Evolutionary conservation across 2,329 filamentous ascomycete genomes (phyloP).

Genomic region (Trichothecium roseum): DNA sequence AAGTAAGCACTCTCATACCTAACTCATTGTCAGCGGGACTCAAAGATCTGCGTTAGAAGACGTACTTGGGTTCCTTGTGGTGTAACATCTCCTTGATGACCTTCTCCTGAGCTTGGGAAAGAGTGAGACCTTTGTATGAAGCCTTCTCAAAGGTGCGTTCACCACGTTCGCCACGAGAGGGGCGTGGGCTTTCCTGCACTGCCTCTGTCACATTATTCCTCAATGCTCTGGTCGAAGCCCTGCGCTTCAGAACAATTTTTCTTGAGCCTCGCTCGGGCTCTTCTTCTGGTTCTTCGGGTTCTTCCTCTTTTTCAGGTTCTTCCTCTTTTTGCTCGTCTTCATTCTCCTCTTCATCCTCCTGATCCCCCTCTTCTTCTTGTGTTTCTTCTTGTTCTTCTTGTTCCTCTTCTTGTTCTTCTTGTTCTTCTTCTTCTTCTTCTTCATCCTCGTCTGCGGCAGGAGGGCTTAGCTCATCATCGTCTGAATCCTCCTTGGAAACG

Average conservation of each 20-base stretch:
- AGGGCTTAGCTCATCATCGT: conserved; percentile 18
- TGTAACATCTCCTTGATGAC: conserved; percentile 67
- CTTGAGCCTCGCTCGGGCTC: conserved; percentile 15
- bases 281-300: conserved; percentile 16
- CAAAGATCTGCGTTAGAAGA: neutral
- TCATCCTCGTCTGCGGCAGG: conserved; percentile 22
- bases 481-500: conserved; percentile 16
- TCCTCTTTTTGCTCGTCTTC: conserved; percentile 16
- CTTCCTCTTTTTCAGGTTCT: conserved; percentile 15
- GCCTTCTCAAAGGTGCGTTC: conserved; percentile 44
- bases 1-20: conserved; percentile 62
- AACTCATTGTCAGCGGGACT: conserved; percentile 13
- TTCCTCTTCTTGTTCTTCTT: conserved; percentile 15
- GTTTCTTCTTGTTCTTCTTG: too few relatives aligned
- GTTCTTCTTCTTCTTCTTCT: conserved; percentile 16
- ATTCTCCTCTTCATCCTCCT: conserved; percentile 18
- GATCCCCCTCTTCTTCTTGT: too few relatives aligned
- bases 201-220: conserved; percentile 19
- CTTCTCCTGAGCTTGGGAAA: conserved; percentile 81
- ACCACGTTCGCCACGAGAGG: conserved; percentile 29
- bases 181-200: conserved; percentile 20
- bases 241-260: conserved; percentile 28
- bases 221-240: conserved; percentile 8
- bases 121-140: conserved; percentile 61
- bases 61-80: conserved; percentile 55